A percentile compares a stretch with the other conserved stretches of the same genome.
phyloP scores from a whole-genome alignment of 306 rosid genomes.

The Gleditsia sinensis region DNA sequence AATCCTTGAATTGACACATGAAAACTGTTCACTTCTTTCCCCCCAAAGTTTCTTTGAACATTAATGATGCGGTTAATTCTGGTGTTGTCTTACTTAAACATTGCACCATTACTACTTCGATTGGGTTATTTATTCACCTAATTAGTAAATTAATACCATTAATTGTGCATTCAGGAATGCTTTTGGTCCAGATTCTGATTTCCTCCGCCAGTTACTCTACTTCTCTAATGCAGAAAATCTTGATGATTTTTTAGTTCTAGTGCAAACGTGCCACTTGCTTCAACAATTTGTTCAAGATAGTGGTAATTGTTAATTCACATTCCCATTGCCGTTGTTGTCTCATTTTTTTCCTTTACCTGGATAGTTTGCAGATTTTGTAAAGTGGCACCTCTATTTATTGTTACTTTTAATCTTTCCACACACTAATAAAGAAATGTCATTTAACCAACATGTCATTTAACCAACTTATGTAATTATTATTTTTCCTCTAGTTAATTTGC shows the following conservation, averaged over 20 bases:
- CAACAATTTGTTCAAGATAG: constrained; percentile 58
- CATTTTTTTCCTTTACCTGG: constrained; percentile 7
- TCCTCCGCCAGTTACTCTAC: constrained; percentile 81
- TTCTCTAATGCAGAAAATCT: constrained; percentile 67
- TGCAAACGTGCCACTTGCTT: constrained; percentile 78
- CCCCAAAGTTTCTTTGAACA: constrained; percentile 1
- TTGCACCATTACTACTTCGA: constrained; percentile 19
- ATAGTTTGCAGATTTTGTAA: constrained; percentile 18
- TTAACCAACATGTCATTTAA: too few relatives aligned
- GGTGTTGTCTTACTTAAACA: constrained; percentile 12
- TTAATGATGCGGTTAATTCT: neutral
- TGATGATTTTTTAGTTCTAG: constrained; percentile 70
- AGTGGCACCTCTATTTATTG: neutral
- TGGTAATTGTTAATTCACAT: constrained; percentile 55
- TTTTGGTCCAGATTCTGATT: constrained; percentile 86
- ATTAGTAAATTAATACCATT: constrained; percentile 17
- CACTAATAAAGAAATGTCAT: constrained; percentile 12
- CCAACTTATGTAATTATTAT: neutral
- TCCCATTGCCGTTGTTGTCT: constrained; percentile 10
- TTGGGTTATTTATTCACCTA: neutral
- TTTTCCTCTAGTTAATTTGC: neutral
- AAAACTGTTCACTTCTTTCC: constrained; percentile 16
- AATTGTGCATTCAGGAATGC: constrained; percentile 68
- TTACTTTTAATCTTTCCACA: constrained; percentile 7
- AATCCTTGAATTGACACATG: constrained; percentile 9